Conservation (phyloP, 2,329 filamentous ascomycete genomes). For the Nemania serpens region DNA sequence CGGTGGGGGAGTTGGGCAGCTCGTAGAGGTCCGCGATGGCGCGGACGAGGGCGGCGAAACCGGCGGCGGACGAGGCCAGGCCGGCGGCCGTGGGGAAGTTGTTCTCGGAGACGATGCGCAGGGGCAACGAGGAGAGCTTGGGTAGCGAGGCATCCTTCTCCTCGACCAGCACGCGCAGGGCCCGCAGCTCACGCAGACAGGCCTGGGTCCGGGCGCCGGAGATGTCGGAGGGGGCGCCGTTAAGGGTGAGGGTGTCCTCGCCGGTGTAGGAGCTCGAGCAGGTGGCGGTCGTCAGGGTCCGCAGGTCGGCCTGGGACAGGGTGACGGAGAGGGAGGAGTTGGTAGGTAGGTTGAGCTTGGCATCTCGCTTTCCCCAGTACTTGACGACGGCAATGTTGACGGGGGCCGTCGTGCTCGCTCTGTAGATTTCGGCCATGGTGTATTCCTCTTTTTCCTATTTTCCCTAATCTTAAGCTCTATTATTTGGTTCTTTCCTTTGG, state of each 20-base stretch:
- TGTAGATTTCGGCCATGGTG: constrained; percentile 68
- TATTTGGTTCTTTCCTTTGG: background rate
- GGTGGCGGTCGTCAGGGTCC: constrained; percentile 93
- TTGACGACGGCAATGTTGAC: constrained; percentile 99
- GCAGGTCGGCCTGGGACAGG: constrained; percentile 89
- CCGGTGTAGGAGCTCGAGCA: constrained; percentile 74
- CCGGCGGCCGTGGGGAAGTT: constrained; percentile 99
- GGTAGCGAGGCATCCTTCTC: constrained; percentile 73
- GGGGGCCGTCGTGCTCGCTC: constrained; percentile 92
- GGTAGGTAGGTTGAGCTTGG: constrained; percentile 92
- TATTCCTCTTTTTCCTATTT: background rate
- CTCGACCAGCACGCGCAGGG: constrained; percentile 78
- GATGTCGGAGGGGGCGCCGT: constrained; percentile 81
- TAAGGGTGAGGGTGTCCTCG: constrained; percentile 78
- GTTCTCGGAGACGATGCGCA: constrained; percentile 93
- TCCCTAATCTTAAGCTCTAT: too few species aligned
- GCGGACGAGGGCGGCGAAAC: constrained; percentile 73
- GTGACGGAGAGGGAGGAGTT: constrained; percentile 98
- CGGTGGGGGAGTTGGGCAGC: constrained; percentile 77
- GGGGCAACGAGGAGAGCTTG: constrained; percentile 74
- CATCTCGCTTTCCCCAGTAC: constrained; percentile 98
- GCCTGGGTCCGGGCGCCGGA: constrained; percentile 90
- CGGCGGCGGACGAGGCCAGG: constrained; percentile 73
- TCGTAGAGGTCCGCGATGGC: constrained; percentile 92
- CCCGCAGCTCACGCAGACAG: constrained; percentile 84